A percentile compares a stretch with the other conserved stretches of the same genome.
phyloP scores from a whole-genome alignment of 495 filamentous ascomycete genomes.

The Aspergillus hancockii region DNA sequence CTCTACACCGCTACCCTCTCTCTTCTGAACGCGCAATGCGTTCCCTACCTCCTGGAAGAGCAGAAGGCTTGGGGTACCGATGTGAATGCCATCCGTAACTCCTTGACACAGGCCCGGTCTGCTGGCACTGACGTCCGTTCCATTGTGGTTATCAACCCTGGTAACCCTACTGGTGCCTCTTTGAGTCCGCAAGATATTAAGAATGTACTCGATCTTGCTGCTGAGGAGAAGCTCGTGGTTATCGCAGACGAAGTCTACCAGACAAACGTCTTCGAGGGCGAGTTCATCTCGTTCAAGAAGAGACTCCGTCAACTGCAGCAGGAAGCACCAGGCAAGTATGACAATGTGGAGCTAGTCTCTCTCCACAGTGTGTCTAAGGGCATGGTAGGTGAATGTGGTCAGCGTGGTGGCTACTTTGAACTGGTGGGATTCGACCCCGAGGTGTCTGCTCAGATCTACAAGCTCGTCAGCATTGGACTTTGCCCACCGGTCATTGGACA shows the following conservation, averaged over 20 bases:
- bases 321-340: slow-evolving; percentile 70
- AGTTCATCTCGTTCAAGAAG: slow-evolving; percentile 94
- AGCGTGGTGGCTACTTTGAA: slow-evolving; percentile 97
- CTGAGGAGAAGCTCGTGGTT: slow-evolving; percentile 81
- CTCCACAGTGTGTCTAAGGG: slow-evolving; percentile 89
- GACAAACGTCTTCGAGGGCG: slow-evolving; percentile 92
- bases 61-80: slow-evolving; percentile 83
- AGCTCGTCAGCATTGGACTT: slow-evolving; percentile 92
- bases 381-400: slow-evolving; percentile 97
- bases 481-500: slow-evolving; percentile 95
- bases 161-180: slow-evolving; percentile 92
- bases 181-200: slow-evolving; percentile 76
- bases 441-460: slow-evolving; percentile 94
- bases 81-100: slow-evolving; percentile 66
- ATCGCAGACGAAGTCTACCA: slow-evolving; percentile 98
- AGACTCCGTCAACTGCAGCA: slow-evolving; percentile 81
- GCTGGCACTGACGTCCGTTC: slow-evolving; percentile 84
- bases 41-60: slow-evolving; percentile 93
- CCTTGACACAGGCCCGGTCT: slow-evolving; percentile 68
- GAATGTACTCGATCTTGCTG: slow-evolving; percentile 79
- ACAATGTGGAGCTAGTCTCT: slow-evolving; percentile 82
- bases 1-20: slow-evolving; percentile 94
- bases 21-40: slow-evolving; percentile 79
- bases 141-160: slow-evolving; percentile 96
- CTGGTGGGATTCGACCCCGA: slow-evolving; percentile 81